Base-by-base conservation (phyloP, 495 filamentous ascomycete species). In the Pyronema omphalodes region DNA sequence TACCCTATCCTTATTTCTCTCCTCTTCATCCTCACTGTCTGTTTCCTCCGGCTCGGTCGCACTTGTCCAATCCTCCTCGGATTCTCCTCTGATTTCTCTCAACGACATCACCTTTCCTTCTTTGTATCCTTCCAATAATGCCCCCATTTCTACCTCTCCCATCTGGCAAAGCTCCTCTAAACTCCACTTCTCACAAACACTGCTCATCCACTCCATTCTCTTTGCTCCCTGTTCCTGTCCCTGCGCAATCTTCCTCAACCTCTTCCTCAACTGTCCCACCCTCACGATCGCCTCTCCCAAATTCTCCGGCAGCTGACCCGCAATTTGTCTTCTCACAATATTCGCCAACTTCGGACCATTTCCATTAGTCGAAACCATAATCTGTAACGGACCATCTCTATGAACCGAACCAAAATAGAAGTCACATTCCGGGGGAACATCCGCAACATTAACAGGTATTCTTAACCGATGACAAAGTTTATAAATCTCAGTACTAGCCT, bases 361-460 rank as follows among this genome's bases (percentile, higher is more conserved):
- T 7, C 91, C 91, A 66, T 96, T 96, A 9, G 91, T 98, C 67
- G 82, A 88, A 47, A 98, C 88, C 91, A 98, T 98, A 57, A 98
- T 78, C 73, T 98, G 91, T 57, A 98, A 67, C 8, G 91, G 93
- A 0, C 91, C 91, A 67, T 96, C 93, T 18, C 91, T 78, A 71
- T 98, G 84, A 33, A 95, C 78, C 67, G 82, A 88, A 45, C 91
- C 91, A 67, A 98, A 98, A 69, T 95, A 98, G 65, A 98, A 98
- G 62, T 98, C 91, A 66, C 91, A 98, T 67, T 96, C 91, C 0
- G 87, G 76, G 0, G 93, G 93, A 1, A 96, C 93, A 68, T 98
- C 91, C 55, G 91, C 91, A 50, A 98, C 93, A 67, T 98, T 98
- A 37, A 86, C 87, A 1, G 88, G 78, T 50, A 96, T 88, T 43